Conservation (phyloP, 75 land plant genomes). For the Sequoiadendron giganteum region DNA sequence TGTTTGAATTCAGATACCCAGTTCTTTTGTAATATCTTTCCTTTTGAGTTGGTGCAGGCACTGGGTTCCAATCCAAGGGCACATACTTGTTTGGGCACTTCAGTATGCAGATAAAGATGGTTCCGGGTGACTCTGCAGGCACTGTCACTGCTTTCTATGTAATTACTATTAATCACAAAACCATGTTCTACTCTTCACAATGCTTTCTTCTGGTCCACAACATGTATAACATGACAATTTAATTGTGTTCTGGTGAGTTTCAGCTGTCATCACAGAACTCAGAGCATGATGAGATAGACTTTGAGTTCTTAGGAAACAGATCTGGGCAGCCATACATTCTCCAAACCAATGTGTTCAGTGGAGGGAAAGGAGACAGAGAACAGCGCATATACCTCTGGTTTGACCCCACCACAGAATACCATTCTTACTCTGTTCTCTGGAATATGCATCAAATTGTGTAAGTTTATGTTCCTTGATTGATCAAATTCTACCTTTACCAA, state of each 20-base stretch:
- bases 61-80: conserved; percentile 36
- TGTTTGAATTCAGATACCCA: not conserved
- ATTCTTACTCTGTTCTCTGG: conserved; percentile 29
- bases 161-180: not conserved
- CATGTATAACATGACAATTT: not conserved
- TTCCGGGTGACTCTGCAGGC: conserved; percentile 39
- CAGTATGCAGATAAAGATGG: conserved; percentile 36
- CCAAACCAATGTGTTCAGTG: conserved; percentile 27
- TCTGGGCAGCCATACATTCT: conserved; percentile 20
- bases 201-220: not conserved
- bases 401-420: conserved; percentile 18
- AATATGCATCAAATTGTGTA: conserved; percentile 31
- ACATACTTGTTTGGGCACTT: conserved; percentile 38
- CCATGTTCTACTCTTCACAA: not conserved
- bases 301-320: conserved; percentile 27
- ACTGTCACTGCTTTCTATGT: conserved; percentile 40
- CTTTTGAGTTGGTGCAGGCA: conserved; percentile 11
- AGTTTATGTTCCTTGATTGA: not conserved
- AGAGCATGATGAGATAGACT: conserved; percentile 30
- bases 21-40: not conserved
- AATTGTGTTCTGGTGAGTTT: not conserved
- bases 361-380: conserved; percentile 30
- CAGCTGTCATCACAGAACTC: conserved; percentile 14
- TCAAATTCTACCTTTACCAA: no score
- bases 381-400: conserved; percentile 30